phyloP scores from a whole-genome alignment of 2,329 filamentous ascomycete genomes.

The Ceratocystis ficicola region DNA sequence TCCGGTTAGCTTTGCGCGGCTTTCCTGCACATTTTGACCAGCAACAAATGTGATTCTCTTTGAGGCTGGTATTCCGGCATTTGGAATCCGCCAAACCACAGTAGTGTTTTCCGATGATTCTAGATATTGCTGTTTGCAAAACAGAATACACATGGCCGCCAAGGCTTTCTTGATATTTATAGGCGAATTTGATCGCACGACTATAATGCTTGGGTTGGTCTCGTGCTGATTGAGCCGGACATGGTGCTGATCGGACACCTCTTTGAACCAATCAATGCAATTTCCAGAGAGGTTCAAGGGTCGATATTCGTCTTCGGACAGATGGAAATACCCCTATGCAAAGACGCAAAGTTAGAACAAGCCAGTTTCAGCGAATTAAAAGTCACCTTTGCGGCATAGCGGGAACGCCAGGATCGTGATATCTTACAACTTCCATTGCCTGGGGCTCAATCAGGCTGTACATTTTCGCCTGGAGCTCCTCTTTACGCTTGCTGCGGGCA shows the following conservation, averaged over 20 bases:
- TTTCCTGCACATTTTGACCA: neutral
- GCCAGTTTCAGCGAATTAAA: too few species aligned
- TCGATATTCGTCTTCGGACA: neutral
- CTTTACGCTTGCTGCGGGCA: neutral
- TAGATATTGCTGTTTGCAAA: neutral
- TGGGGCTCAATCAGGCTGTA: neutral
- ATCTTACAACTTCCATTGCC: conserved; percentile 8
- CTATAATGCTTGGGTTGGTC: neutral
- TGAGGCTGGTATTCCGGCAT: neutral
- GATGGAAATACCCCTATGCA: neutral
- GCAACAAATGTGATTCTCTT: neutral
- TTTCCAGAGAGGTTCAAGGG: neutral
- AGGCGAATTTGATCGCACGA: neutral
- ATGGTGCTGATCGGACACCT: neutral
- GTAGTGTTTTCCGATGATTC: conserved; percentile 1
- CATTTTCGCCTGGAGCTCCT: neutral
- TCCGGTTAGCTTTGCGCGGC: neutral
- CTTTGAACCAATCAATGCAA: neutral
- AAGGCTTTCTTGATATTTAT: conserved; percentile 1
- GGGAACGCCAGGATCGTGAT: neutral
- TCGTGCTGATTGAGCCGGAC: neutral
- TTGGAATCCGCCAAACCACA: neutral
- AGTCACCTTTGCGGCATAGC: neutral
- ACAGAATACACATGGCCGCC: neutral
- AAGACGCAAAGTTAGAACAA: neutral